These are phyloP conservation scores for Cephaloascus albidus DNA, from an alignment of 805 yeast genomes.

Conservation along the genomic window DNA sequence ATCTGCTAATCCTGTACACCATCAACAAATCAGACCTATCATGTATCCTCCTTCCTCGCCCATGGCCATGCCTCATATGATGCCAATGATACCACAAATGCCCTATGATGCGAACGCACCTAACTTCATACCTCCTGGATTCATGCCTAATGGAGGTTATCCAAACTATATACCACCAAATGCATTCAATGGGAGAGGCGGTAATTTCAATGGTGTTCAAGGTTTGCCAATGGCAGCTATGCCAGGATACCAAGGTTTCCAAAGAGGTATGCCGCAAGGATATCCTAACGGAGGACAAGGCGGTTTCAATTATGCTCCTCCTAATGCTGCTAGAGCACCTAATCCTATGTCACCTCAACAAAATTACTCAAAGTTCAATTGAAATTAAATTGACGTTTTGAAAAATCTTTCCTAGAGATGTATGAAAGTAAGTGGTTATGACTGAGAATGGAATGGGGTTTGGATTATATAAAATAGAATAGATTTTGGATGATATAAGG, in stretches of 20 bases:
- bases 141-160: not conserved
- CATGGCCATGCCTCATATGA: not conserved
- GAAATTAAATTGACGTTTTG: no score
- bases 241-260: not conserved
- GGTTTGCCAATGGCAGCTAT: not conserved
- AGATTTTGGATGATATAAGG: no score
- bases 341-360: conserved; percentile 1
- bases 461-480: no score
- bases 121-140: not conserved
- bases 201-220: not conserved
- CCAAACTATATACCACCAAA: not conserved
- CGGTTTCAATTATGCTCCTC: not conserved
- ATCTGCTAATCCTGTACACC: not conserved
- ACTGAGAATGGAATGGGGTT: no score
- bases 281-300: not conserved
- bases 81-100: not conserved
- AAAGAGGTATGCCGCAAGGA: not conserved
- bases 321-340: not conserved
- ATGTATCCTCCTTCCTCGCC: not conserved
- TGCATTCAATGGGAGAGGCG: not conserved
- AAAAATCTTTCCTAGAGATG: no score
- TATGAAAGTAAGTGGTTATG: no score
- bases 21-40: not conserved
- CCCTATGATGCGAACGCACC: not conserved
- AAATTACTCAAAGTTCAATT: not conserved